Evolutionary conservation across 192 early-diverging fungal species (phyloP).

Genomic region (Backusella tarrabulga): DNA sequence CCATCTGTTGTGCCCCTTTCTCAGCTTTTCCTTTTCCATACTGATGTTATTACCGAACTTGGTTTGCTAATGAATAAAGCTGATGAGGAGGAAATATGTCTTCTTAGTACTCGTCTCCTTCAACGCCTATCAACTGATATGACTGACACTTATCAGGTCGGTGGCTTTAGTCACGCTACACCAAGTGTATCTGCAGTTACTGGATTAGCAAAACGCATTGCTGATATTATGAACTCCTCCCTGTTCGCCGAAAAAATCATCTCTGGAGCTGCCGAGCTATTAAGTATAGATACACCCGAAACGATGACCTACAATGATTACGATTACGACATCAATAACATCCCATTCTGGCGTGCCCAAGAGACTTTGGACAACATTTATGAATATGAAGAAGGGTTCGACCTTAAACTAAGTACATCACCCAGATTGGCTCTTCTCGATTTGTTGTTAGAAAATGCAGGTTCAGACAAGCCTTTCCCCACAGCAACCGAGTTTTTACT

Average conservation of each 20-base stretch:
- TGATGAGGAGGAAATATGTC: constrained; percentile 68
- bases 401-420: constrained; percentile 24
- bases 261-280: constrained; percentile 73
- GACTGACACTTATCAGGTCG: constrained; percentile 45
- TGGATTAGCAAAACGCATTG: constrained; percentile 66
- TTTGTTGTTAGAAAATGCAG: constrained; percentile 77
- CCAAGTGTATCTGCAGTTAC: constrained; percentile 13
- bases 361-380: constrained; percentile 14
- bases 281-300: constrained; percentile 62
- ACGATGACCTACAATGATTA: constrained; percentile 23
- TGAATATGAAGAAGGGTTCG: constrained; percentile 19
- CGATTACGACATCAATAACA: constrained; percentile 32
- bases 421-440: constrained; percentile 86
- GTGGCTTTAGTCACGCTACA: constrained; percentile 36
- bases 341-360: constrained; percentile 32
- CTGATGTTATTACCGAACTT: constrained; percentile 67
- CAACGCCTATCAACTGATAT: constrained; percentile 72
- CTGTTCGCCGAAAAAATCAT: constrained; percentile 67
- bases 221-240: constrained; percentile 65
- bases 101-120: constrained; percentile 74
- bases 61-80: constrained; percentile 68
- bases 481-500: constrained; percentile 88
- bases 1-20: constrained; percentile 72
- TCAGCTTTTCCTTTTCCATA: constrained; percentile 71
- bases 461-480: constrained; percentile 53